A percentile compares a stretch with the other conserved stretches of the same genome.
Conservation (phyloP, 345 rosid species). For the Eucalyptus grandis region DNA sequence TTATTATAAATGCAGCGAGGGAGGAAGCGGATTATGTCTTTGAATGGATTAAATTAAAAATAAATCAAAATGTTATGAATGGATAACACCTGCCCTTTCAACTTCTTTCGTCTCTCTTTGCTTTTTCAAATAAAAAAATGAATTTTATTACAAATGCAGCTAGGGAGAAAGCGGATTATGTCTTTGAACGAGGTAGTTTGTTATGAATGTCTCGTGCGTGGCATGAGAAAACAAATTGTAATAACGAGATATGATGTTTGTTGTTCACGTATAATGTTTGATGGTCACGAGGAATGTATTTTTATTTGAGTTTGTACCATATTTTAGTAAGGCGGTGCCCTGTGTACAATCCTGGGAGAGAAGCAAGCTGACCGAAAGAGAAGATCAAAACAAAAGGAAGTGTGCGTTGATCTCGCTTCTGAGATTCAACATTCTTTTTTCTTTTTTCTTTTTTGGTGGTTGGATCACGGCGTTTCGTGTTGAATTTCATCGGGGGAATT, state of each 20-base stretch:
- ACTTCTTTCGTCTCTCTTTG: neutral
- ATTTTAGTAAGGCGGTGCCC: neutral
- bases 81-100: neutral
- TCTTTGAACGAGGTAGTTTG: neutral
- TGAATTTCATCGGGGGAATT: neutral
- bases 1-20: neutral
- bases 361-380: neutral
- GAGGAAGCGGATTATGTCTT: neutral
- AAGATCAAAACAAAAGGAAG: neutral
- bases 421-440: neutral
- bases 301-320: neutral
- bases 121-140: neutral
- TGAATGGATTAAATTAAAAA: too few species aligned
- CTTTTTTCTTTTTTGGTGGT: too few species aligned
- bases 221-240: neutral
- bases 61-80: too few species aligned
- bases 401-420: neutral
- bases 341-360: neutral
- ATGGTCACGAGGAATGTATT: too few species aligned
- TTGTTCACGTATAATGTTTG: too few species aligned
- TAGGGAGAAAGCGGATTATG: neutral
- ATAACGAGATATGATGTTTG: neutral
- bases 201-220: neutral
- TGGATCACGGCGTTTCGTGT: neutral
- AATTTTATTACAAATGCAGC: neutral